Base-by-base conservation (phyloP, 2,329 filamentous ascomycete species). In the Onygenales sp. region DNA sequence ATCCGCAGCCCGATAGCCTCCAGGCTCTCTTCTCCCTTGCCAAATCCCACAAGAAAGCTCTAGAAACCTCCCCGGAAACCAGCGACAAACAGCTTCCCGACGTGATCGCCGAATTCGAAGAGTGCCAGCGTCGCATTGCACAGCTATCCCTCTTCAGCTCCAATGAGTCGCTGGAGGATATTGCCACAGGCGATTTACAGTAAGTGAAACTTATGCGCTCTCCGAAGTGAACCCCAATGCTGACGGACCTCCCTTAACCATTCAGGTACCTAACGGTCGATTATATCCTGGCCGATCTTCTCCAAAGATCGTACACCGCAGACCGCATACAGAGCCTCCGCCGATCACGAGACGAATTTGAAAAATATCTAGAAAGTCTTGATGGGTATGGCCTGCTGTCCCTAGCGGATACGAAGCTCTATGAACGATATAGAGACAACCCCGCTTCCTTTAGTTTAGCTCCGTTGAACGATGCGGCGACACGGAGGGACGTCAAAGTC, bases 131-230 rank as follows among this genome's bases (percentile, higher is more conserved):
- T 55, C 80, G 87, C 53, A 82, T 88, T 58, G 76, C 82, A 59
- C 78, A 82, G 55, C 76, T 93, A 31, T 85, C 87, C 0, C 76
- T 98, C 51, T 97, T 97, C 78, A 95, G 89, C 61, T 78, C 84
- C 37, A 98, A 98, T 70, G 93, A 98, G 70, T 80, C 81, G 0
- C 71, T 92, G 40, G 93, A 98, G 57, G 93, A 98, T 71, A 74
- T 96, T 34, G 77, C 87, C 11, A 94, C 92, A 1, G 78, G 80
- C n/a, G 85, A 95, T 63, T 73, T 98, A 34, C 88, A 89, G 72
- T 95, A 74, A 55, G 70, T 42, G 45, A 37, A 40, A 36, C 17
- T 13, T 37, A 46, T 1, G 21, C 21, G 21, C 21, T 27, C 21
- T 5, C 4, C 21, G 21, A 27, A 27, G 21, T 27, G 21, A 27